phyloP scores from a whole-genome alignment of 495 filamentous ascomycete genomes.

The Aspergillus cavernicola region DNA sequence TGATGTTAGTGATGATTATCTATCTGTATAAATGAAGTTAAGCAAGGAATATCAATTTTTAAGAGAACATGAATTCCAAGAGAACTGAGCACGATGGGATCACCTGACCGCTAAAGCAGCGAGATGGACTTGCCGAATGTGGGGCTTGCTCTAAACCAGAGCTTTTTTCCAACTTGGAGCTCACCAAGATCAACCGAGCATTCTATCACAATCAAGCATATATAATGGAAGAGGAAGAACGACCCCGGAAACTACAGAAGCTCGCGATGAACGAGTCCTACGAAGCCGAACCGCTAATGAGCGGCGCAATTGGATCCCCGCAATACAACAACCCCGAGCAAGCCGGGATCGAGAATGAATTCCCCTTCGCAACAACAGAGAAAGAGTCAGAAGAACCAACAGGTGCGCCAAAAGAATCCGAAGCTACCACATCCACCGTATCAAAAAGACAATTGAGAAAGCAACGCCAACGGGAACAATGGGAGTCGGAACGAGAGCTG shows the following conservation, averaged over 20 bases:
- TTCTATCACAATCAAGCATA: slow-evolving; percentile 1
- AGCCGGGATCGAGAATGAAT: slow-evolving; percentile 8
- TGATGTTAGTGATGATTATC: no score
- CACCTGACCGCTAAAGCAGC: slow-evolving; percentile 11
- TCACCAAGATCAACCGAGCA: background rate
- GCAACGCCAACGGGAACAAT: slow-evolving; percentile 57
- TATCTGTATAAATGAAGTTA: no score
- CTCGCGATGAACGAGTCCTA: slow-evolving; percentile 31
- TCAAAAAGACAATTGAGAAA: slow-evolving; percentile 86
- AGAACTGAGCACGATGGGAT: background rate
- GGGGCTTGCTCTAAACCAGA: slow-evolving; percentile 10
- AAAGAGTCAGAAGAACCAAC: slow-evolving; percentile 11
- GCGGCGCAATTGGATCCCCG: slow-evolving; percentile 23
- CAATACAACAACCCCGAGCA: slow-evolving; percentile 15
- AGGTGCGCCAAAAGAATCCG: slow-evolving; percentile 9
- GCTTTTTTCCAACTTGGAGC: slow-evolving; percentile 17
- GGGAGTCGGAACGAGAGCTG: slow-evolving; percentile 63
- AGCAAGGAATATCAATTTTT: no score
- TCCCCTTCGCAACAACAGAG: background rate
- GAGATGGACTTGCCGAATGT: background rate
- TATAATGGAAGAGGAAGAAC: slow-evolving; percentile 51
- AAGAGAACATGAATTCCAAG: background rate
- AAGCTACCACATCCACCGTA: slow-evolving; percentile 31
- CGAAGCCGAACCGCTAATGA: slow-evolving; percentile 30
- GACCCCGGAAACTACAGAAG: slow-evolving; percentile 51